These are phyloP conservation scores for Diddensiella caesifluorescens DNA, from an alignment of 805 yeast genomes.

Conservation along the genomic window DNA sequence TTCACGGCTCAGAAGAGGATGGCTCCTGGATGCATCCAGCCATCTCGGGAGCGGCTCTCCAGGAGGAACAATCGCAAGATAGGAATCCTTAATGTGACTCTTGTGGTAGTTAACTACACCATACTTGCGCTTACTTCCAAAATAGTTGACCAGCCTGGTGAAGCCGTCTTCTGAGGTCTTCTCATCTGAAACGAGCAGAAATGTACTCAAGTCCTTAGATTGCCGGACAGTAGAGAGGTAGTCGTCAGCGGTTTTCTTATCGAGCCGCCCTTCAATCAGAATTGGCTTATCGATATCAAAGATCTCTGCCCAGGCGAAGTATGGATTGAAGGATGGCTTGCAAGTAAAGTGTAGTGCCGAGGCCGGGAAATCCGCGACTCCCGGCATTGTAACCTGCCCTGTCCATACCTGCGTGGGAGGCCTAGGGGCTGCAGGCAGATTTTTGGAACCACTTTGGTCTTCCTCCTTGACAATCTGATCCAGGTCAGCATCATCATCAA, in stretches of 20 bases:
- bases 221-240: slow-evolving; percentile 43
- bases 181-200: slow-evolving; percentile 38
- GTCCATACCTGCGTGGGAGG: slow-evolving; percentile 15
- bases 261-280: slow-evolving; percentile 60
- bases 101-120: slow-evolving; percentile 56
- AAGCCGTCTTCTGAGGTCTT: slow-evolving; percentile 21
- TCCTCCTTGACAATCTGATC: slow-evolving; percentile 27
- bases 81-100: slow-evolving; percentile 55
- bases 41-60: slow-evolving; percentile 24
- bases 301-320: slow-evolving; percentile 22
- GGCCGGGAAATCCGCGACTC: slow-evolving; percentile 36
- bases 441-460: neutral
- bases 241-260: slow-evolving; percentile 45
- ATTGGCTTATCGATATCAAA: slow-evolving; percentile 28
- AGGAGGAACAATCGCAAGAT: slow-evolving; percentile 42
- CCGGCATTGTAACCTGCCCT: slow-evolving; percentile 44
- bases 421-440: neutral
- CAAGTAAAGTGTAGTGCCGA: slow-evolving; percentile 35
- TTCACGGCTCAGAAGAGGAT: neutral
- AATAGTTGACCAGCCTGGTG: slow-evolving; percentile 41
- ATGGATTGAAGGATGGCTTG: slow-evolving; percentile 22
- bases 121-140: slow-evolving; percentile 42
- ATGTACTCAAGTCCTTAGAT: slow-evolving; percentile 50
- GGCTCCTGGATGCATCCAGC: slow-evolving; percentile 6
- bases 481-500: slow-evolving; percentile 33